Percentiles rank a stretch among this genome's conserved stretches.
Conservation (phyloP, 768 basidiomycete genomes). For the Botryobasidium botryosum region DNA sequence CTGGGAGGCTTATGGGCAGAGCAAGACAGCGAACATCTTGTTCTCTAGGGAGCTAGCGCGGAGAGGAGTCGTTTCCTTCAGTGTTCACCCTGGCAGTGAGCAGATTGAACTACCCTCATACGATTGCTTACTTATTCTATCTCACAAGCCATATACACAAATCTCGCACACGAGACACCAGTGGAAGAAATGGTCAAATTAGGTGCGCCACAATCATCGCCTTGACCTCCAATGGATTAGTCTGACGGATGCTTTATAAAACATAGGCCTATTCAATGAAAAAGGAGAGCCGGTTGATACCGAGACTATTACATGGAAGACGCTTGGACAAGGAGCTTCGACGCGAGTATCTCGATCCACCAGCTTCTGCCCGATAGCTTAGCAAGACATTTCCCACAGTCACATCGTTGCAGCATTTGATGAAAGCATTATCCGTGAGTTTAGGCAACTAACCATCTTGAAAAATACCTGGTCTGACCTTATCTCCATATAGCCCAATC, state of each 20-base stretch:
- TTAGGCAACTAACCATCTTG: too few relatives aligned
- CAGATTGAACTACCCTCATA: background rate
- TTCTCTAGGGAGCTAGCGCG: background rate
- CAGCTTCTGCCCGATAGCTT: background rate
- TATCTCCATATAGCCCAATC: too few relatives aligned
- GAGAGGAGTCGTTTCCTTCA: background rate
- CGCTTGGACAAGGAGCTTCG: background rate
- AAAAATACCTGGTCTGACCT: too few relatives aligned
- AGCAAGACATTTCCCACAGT: background rate
- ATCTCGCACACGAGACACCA: background rate
- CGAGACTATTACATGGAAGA: constrained; percentile 4
- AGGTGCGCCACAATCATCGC: too few relatives aligned
- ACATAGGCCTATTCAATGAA: background rate
- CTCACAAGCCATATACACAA: background rate
- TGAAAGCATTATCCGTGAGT: background rate
- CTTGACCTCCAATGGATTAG: too few relatives aligned
- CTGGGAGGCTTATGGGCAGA: background rate
- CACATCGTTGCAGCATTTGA: constrained; percentile 12
- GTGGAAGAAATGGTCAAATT: too few relatives aligned
- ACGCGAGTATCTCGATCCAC: constrained; percentile 3
- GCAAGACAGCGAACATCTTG: background rate
- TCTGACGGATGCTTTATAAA: background rate
- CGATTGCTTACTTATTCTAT: background rate
- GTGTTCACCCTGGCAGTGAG: constrained; percentile 9
- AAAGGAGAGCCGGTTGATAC: too few relatives aligned